Evolutionary conservation across 495 filamentous ascomycete genomes (phyloP).

Genomic region (Melanomma pulvis-pyrius): DNA sequence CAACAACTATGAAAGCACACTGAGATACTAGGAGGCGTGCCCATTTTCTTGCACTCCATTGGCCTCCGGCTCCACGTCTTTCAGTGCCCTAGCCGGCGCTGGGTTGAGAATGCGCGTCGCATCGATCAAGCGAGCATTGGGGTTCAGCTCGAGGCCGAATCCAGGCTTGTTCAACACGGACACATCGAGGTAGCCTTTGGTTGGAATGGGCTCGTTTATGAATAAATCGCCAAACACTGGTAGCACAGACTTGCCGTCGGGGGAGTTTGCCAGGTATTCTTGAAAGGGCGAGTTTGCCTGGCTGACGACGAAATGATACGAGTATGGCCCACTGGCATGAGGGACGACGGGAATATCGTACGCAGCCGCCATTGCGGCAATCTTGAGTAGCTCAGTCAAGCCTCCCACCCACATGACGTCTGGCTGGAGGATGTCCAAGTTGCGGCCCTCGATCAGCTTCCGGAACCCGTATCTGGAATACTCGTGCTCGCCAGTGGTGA

Average conservation of each 20-base stretch:
- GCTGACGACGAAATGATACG: slow-evolving; percentile 91
- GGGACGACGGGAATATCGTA: slow-evolving; percentile 96
- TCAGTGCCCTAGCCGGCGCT: slow-evolving; percentile 64
- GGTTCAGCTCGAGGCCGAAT: slow-evolving; percentile 86
- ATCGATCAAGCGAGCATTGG: slow-evolving; percentile 73
- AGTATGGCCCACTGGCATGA: slow-evolving; percentile 88
- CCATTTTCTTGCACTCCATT: slow-evolving; percentile 35
- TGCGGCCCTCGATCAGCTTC: slow-evolving; percentile 87
- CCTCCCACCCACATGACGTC: slow-evolving; percentile 97
- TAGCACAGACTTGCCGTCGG: slow-evolving; percentile 82
- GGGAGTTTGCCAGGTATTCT: slow-evolving; percentile 89
- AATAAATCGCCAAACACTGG: slow-evolving; percentile 93
- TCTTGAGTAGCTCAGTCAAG: slow-evolving; percentile 86
- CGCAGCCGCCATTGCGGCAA: slow-evolving; percentile 83
- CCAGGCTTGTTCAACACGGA: slow-evolving; percentile 84
- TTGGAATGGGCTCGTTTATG: slow-evolving; percentile 85
- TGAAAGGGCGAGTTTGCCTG: slow-evolving; percentile 91
- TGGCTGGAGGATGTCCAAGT: slow-evolving; percentile 89
- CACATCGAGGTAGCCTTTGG: slow-evolving; percentile 75
- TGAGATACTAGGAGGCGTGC: slow-evolving; percentile 11
- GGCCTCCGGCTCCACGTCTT: slow-evolving; percentile 24
- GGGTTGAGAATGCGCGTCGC: slow-evolving; percentile 71
- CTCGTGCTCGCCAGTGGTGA: slow-evolving; percentile 94
- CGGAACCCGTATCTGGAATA: slow-evolving; percentile 92
- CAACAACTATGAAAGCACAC: neutral